Conservation (phyloP, 2,329 filamentous ascomycete species). For the Aspergillus hortae region DNA sequence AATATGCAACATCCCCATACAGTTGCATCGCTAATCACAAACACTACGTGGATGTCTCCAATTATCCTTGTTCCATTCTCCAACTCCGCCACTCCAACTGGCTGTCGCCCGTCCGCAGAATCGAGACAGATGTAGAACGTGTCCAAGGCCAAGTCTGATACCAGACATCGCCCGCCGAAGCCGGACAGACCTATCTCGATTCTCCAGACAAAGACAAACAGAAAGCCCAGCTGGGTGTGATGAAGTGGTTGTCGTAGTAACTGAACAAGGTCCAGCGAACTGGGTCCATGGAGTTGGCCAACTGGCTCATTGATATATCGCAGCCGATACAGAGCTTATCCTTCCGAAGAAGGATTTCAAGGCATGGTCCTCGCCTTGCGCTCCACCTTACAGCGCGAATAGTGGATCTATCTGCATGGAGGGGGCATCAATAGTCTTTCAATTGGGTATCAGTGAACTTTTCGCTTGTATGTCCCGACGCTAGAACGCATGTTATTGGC, state of each 20-base stretch:
- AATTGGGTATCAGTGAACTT: constrained; percentile 24
- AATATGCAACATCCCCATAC: too few relatives aligned
- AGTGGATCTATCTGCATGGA: constrained; percentile 2
- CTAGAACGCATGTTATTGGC: neutral
- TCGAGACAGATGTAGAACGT: constrained; percentile 6
- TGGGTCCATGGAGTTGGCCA: constrained; percentile 11
- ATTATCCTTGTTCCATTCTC: neutral
- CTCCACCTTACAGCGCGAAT: constrained; percentile 52
- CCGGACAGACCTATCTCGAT: constrained; percentile 20
- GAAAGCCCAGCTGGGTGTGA: constrained; percentile 8
- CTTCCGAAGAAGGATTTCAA: constrained; percentile 40
- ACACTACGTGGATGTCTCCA: neutral
- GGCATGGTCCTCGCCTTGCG: constrained; percentile 51
- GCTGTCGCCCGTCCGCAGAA: constrained; percentile 4
- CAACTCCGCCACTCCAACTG: neutral
- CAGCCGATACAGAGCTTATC: constrained; percentile 52
- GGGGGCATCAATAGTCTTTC: neutral
- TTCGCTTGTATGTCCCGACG: neutral
- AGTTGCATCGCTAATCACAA: too few relatives aligned
- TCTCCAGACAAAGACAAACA: constrained; percentile 7
- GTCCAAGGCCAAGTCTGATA: neutral
- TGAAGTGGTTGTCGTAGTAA: constrained; percentile 4
- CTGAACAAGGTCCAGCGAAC: constrained; percentile 12
- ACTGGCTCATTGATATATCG: constrained; percentile 43
- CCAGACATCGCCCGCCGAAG: neutral